Evolutionary conservation across 78 protist genomes (phyloP), one percentile per base, ranked within the genome.

Genomic region (Dictyostelium capitatum): DNA sequence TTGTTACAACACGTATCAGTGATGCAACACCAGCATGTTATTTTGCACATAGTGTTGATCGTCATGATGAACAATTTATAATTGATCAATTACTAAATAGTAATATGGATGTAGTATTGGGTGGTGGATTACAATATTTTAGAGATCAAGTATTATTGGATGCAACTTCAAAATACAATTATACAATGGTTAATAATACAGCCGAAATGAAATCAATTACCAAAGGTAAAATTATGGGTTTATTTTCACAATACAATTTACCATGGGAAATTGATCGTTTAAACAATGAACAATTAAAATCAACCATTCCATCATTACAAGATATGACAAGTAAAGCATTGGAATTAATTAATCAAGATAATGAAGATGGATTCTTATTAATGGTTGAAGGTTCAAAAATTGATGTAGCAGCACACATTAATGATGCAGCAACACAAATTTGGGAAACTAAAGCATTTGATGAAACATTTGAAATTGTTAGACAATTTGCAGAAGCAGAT

Each of bases 21-120:
- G 95, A 96, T 95, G 98, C 97, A 8, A 96, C 97, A 20, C 97
- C 97, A 11, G 83, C 93, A 9, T 37, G 80, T 15, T 95, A 82
- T 79, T 83, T 67, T 17, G 5, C 95, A 25, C 97, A 95, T 65
- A 28, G 81, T 23, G 20, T 25, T 10, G 10, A 32, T 1, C 28
- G 97, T 14, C 11, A 82, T 32, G 7, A 15, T 15, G 89, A 89
- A 23, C 30, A 41, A 0, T 80, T 83, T 23, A 96, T 96, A 19
- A 93, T 94, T 28, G 28, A 43, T 4, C 97, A 96, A 56, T 70
- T 87, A 4, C 20, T 77, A 14, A 79, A n/a, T n/a, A 77, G 25
- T 77, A 51, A 15, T 30, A 77, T 8, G 6, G 73, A 69, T 65
- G 84, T 87, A 6, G 32, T 78, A 1, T 30, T 87, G 47, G 93